phyloP scores from a whole-genome alignment of 2,329 filamentous ascomycete species.

The Cladophialophora immunda region DNA sequence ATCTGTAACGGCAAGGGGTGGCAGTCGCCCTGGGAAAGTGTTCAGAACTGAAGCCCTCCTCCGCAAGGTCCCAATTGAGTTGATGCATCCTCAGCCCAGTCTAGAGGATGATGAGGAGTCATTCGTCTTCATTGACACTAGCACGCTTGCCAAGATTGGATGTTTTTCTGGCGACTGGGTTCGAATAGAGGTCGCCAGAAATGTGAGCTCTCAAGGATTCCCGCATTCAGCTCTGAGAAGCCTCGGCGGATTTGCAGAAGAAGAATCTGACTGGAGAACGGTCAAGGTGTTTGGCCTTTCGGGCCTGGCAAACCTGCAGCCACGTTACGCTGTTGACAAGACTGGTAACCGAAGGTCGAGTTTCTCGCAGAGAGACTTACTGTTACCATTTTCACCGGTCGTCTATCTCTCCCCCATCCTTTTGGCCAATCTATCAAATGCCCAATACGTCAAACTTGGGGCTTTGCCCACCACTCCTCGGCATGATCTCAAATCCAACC shows the following conservation, averaged over 20 bases:
- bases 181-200: slow-evolving; percentile 75
- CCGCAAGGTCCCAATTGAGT: slow-evolving; percentile 74
- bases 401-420: slow-evolving; percentile 86
- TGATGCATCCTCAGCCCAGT: slow-evolving; percentile 83
- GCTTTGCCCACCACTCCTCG: slow-evolving; percentile 55
- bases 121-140: slow-evolving; percentile 88
- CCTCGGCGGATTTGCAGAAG: slow-evolving; percentile 49
- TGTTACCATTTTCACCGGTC: slow-evolving; percentile 62
- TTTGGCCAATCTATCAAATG: slow-evolving; percentile 82
- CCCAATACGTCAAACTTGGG: slow-evolving; percentile 80
- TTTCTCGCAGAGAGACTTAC: slow-evolving; percentile 57
- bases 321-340: slow-evolving; percentile 64
- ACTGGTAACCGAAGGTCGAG: slow-evolving; percentile 61
- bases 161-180: slow-evolving; percentile 99
- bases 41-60: slow-evolving; percentile 86
- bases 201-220: slow-evolving; percentile 61
- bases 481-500: slow-evolving; percentile 31
- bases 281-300: slow-evolving; percentile 90
- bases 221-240: slow-evolving; percentile 32
- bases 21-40: slow-evolving; percentile 75
- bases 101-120: slow-evolving; percentile 87
- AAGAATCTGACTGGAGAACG: slow-evolving; percentile 80
- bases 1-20: slow-evolving; percentile 78
- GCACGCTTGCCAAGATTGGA: slow-evolving; percentile 83
- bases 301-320: slow-evolving; percentile 64